Base-by-base conservation (phyloP, 2,329 filamentous ascomycete species). In the Endocalyx cinctus region DNA sequence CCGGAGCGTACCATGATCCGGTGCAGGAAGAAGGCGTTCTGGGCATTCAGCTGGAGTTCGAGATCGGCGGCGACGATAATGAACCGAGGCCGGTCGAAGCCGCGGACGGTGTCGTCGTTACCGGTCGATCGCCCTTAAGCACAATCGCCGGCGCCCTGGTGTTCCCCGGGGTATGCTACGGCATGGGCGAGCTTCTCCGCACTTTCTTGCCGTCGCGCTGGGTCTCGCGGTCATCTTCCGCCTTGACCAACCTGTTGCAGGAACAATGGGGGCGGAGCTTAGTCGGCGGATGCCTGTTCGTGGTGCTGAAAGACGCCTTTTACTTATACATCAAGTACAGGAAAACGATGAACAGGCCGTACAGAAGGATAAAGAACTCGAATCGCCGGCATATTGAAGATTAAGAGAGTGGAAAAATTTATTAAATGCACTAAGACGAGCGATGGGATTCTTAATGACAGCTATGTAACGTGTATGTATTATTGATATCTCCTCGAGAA, bases 221-320 rank as follows among this genome's bases (percentile, higher is more conserved):
- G 79, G 79, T 82, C 8, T 63, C 64, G 0, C 60, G 62, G 7
- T 59, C 67, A 2, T 16, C 46, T 5, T 16, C 18, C 4, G 42
- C 52, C 8, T 38, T 48, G 7, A 75, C 76, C 0, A 82, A 84
- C 0, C 67, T 97, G 17, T 59, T 98, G 19, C 85, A 92, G 52
- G 77, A 84, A 47, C 79, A 82, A 38, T 97, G 92, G 87, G 92
- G 88, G 1, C 73, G 92, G 35, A 96, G 86, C 51, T 68, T 98
- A 3, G 73, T 92, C 1, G 92, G 92, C 2, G 92, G 92, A 0
- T 92, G 87, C 54, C 63, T 94, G 14, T 95, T 90, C 50, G 81
- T 97, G 12, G 80, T 95, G 8, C 59, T 95, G 33, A 92, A 90
- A 58, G 79, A 84, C 47, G 67, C 66, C 3, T 62, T 82, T 31